Conservation (phyloP, 306 rosid species). For the Canavalia ensiformis region DNA sequence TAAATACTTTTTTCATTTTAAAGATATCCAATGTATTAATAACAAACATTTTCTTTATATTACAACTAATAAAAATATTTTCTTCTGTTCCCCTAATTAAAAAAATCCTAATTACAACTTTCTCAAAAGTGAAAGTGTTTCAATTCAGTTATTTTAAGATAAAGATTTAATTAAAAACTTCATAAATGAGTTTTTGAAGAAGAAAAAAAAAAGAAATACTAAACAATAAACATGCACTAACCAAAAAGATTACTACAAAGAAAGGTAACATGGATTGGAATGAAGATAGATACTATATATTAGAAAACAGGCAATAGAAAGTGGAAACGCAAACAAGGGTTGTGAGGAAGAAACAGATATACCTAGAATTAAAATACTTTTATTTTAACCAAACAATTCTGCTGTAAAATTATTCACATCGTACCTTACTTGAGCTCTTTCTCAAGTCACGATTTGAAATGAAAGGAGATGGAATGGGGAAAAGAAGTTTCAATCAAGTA, state of each 20-base stretch:
- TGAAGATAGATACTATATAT: neutral
- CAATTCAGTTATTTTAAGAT: neutral
- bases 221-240: neutral
- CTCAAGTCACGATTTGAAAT: conserved; percentile 29
- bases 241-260: neutral
- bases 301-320: neutral
- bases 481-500: conserved; percentile 19
- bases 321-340: neutral
- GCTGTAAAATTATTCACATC: conserved; percentile 33
- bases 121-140: neutral
- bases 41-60: too few species aligned
- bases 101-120: neutral
- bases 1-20: too few species aligned
- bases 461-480: conserved; percentile 8
- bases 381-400: conserved; percentile 36
- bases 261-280: neutral
- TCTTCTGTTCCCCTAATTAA: neutral
- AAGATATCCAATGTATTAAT: too few species aligned
- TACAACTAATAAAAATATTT: neutral
- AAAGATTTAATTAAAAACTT: too few species aligned
- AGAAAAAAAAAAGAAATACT: too few species aligned
- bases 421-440: conserved; percentile 37
- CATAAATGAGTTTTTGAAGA: too few species aligned
- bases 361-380: conserved; percentile 18
- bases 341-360: conserved; percentile 10